These are phyloP conservation scores for Lippia alba DNA, from an alignment of 305 asterid species.

Conservation along the genomic window DNA sequence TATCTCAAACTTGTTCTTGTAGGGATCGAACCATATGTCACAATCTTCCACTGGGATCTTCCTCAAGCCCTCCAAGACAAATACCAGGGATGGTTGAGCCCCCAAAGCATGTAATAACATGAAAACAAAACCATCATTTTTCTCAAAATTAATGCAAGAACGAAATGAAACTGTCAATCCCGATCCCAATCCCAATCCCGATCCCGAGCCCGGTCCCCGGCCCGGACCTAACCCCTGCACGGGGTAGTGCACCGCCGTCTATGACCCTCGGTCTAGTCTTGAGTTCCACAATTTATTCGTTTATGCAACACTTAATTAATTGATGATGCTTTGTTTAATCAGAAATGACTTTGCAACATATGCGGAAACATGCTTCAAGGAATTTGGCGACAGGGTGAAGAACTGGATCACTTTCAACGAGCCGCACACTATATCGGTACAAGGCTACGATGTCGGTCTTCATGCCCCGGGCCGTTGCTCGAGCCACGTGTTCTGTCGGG, in stretches of 20 bases:
- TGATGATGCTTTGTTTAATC: background rate
- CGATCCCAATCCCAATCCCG: no score
- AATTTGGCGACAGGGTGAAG: conserved; percentile 72
- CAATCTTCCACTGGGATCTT: conserved; percentile 8
- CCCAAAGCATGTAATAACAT: background rate
- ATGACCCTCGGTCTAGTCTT: background rate
- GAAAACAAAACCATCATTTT: background rate
- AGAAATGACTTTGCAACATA: conserved; percentile 19
- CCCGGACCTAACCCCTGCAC: no score
- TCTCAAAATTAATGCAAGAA: background rate
- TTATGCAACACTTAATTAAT: no score
- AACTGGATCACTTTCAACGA: conserved; percentile 75
- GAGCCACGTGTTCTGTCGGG: conserved; percentile 38
- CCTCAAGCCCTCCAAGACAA: background rate
- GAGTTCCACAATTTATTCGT: no score
- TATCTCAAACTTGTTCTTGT: background rate
- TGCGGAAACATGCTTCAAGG: conserved; percentile 62
- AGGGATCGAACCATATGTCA: background rate
- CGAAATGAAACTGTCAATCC: no score
- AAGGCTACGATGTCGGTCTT: conserved; percentile 62
- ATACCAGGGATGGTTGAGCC: background rate
- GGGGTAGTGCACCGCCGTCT: no score
- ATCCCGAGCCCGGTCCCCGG: no score
- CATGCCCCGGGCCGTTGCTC: conserved; percentile 67
- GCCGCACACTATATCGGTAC: conserved; percentile 56